Evolutionary conservation across 441 rosid species (phyloP).

Genomic region (Cnidoscolus chayamansa): DNA sequence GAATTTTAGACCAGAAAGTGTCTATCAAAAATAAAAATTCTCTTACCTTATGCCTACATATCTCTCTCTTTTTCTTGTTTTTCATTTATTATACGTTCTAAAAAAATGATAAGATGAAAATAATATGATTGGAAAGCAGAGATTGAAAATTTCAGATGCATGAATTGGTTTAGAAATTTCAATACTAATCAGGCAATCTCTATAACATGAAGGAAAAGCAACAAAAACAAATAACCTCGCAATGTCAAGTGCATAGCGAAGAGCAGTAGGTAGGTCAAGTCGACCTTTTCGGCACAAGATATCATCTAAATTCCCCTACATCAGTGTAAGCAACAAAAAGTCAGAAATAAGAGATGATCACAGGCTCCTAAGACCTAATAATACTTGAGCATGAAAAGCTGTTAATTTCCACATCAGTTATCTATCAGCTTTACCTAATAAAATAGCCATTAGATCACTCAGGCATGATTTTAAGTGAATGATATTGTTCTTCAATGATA

Average conservation of each 20-base stretch:
- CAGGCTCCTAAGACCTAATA: neutral
- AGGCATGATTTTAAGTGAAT: neutral
- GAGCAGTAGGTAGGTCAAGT: conserved; percentile 46
- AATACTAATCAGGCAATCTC: neutral
- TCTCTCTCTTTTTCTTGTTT: neutral
- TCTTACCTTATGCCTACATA: too few species aligned
- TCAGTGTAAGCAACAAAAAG: conserved; percentile 3
- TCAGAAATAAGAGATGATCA: neutral
- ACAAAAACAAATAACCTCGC: conserved; percentile 35
- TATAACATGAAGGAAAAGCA: neutral
- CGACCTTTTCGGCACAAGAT: conserved; percentile 34
- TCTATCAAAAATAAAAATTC: neutral
- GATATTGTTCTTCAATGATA: neutral
- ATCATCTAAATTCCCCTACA: conserved; percentile 45
- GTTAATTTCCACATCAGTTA: neutral
- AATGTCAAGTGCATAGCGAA: conserved; percentile 58
- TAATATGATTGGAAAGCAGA: neutral
- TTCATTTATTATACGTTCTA: neutral
- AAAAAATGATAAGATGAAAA: neutral
- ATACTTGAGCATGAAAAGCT: neutral
- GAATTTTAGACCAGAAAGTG: neutral
- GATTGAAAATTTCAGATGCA: neutral
- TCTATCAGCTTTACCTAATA: neutral
- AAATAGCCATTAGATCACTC: neutral
- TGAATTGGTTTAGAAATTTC: neutral